phyloP scores from a whole-genome alignment of 495 filamentous ascomycete species.

The Stereocaulon alpinum region DNA sequence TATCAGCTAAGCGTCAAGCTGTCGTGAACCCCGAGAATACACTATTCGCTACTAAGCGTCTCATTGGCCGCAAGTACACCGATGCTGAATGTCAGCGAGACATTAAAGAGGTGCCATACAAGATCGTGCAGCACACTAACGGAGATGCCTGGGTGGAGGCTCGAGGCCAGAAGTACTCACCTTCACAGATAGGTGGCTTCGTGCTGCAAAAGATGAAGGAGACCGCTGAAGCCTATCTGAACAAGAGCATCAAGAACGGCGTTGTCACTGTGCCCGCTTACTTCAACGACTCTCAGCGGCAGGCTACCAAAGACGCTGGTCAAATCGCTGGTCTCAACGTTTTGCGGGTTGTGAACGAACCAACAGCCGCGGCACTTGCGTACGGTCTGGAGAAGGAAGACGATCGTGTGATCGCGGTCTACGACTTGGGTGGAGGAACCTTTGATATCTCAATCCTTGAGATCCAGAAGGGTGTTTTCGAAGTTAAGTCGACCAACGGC shows the following conservation, averaged over 20 bases:
- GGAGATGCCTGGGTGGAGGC: conserved; percentile 97
- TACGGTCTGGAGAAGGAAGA: conserved; percentile 92
- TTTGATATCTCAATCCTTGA: conserved; percentile 98
- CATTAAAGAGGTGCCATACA: conserved; percentile 97
- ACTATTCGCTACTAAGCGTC: conserved; percentile 97
- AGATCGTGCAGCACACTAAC: conserved; percentile 97
- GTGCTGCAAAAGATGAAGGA: conserved; percentile 98
- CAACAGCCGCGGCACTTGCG: conserved; percentile 86
- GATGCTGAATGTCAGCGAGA: conserved; percentile 95
- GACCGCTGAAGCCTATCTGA: conserved; percentile 83
- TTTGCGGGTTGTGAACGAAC: conserved; percentile 94
- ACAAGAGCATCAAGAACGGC: conserved; percentile 84
- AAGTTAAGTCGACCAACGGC: conserved; percentile 98
- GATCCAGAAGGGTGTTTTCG: conserved; percentile 96
- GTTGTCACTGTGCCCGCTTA: conserved; percentile 95
- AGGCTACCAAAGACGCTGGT: conserved; percentile 96
- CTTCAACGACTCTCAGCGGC: conserved; percentile 97
- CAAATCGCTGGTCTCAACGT: conserved; percentile 94
- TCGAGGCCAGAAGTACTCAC: conserved; percentile 93
- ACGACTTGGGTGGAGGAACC: conserved; percentile 96
- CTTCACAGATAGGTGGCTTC: conserved; percentile 96
- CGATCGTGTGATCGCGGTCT: conserved; percentile 86
- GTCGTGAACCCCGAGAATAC: conserved; percentile 99
- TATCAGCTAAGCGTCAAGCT: conserved; percentile 96
- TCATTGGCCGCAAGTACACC: conserved; percentile 97